phyloP scores from a whole-genome alignment of 2,329 filamentous ascomycete genomes.

The Aspergillus sergii region DNA sequence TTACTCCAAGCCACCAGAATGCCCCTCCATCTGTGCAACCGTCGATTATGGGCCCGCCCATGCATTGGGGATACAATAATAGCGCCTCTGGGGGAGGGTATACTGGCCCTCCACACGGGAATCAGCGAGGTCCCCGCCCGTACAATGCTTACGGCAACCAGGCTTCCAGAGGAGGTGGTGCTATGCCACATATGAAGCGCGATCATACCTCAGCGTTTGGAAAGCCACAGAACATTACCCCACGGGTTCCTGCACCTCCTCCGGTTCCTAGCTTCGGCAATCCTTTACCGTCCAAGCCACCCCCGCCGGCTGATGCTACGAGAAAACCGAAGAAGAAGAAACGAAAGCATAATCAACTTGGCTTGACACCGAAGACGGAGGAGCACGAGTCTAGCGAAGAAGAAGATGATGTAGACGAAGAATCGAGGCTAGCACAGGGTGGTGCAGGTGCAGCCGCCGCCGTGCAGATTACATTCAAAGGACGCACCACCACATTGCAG shows the following conservation, averaged over 20 bases:
- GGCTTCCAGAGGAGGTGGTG: conserved; percentile 17
- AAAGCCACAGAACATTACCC: conserved; percentile 33
- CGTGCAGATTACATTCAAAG: conserved; percentile 59
- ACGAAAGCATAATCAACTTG: conserved; percentile 50
- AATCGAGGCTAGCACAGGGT: conserved; percentile 41
- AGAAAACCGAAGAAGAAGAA: conserved; percentile 45
- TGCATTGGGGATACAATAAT: conserved; percentile 58
- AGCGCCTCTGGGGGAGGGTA: conserved; percentile 52
- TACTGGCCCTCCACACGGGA: conserved; percentile 37
- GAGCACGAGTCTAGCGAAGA: conserved; percentile 51
- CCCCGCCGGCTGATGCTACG: conserved; percentile 35
- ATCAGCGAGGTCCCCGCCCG: conserved; percentile 26
- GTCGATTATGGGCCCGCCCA: conserved; percentile 57
- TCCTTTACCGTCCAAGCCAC: conserved; percentile 47
- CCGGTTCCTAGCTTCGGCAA: conserved; percentile 49
- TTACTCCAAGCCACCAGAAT: conserved; percentile 26
- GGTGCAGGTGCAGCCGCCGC: conserved; percentile 24
- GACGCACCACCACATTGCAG: conserved; percentile 56
- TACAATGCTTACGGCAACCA: conserved; percentile 28
- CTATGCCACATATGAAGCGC: conserved; percentile 33
- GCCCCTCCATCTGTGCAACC: conserved; percentile 27
- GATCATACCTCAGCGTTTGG: conserved; percentile 41
- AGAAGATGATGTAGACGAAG: conserved; percentile 50
- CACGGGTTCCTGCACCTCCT: conserved; percentile 43
- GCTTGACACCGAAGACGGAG: conserved; percentile 49